Base-by-base conservation (phyloP, 345 rosid genomes). In the Arabis hirsuta region DNA sequence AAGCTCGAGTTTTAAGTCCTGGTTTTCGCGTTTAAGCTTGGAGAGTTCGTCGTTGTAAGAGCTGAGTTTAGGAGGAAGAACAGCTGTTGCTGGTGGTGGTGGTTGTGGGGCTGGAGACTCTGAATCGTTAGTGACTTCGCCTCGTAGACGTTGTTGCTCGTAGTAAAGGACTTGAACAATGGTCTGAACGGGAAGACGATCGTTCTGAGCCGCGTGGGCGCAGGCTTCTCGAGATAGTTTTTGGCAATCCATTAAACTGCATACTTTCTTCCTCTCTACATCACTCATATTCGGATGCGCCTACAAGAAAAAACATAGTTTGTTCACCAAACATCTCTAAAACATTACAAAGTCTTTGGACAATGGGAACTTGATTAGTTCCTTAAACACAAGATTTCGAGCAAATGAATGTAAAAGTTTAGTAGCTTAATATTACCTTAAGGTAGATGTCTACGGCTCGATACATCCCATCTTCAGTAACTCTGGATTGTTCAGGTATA, bases 191-290 rank as follows among this genome's bases (percentile, higher is more conserved):
- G 96, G 97, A 31, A 94, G 96, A 72, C 96, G 81, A 64, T 91
- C 91, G 9, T 94, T 94, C 57, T 87, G 92, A 24, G 98, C 95
- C 6, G 97, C 98, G 14, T 94, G 98, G 12, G 98, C 98, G 59
- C 97, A 91, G 2, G 96, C 97, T 76, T 89, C 96, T 46, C 98
- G 47, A 0, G 98, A 89, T 43, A 91, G 96, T 57, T 91, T 94
- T 81, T 94, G 97, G 45, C 97, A 94, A 73, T 94, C 96, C 98
- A 94, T 91, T 68, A 88, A 45, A 69, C 97, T 87, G 85, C 98
- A 91, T 1, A 87, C 91, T 85, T 91, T 91, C 86, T 94, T 94
- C 81, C 86, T 91, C 78, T 94, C 98, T 81, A 88, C 77, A 76
- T 94, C 98, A 76, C 82, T 89, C 63, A 85, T 76, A 51, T 67